Base-by-base conservation (phyloP, 441 rosid species). In the Corymbia citriodora region DNA sequence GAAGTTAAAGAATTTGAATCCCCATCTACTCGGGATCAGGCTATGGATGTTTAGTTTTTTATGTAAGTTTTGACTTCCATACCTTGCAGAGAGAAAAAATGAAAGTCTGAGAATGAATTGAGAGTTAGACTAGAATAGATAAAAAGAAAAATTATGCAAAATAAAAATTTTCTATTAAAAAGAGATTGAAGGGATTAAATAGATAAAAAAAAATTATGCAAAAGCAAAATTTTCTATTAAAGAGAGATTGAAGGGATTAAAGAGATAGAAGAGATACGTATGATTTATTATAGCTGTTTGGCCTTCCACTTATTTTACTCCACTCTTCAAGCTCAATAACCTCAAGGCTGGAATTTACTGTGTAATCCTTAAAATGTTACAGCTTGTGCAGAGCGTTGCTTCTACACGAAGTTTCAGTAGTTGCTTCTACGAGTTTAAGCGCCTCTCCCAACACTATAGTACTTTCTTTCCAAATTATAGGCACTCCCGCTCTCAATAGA, bases 321-420 rank as follows among this genome's bases (percentile, higher is more conserved):
- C 45, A 68, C 45, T 68, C 7, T 68, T 45, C 79, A 68, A 31
- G 79, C 45, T 68, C 79, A 31, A 33, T 18, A 16, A 23, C 23
- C 79, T 68, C 79, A 31, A 68, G 45, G 23, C 79, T 31, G 23
- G 19, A 68, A 68, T 31, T 1, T 9, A 17, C 7, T 0, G 0
- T 68, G 45, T 31, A 68, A 68, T 68, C 13, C 23, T 16, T 9
- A 45, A 31, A 23, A 9, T 17, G 19, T 68, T 68, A 19, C 23
- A 29, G 21, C 13, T n/a, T 15, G 19, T 14, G 36, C 1, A 5
- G 6, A 31, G 79, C 0, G 0, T 68, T 68, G 12, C 45, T 4
- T 31, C 8, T 0, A 2, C 79, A 16, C 0, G 11, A 68, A 68
- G 1, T 31, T 17, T 68, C 79, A 2, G 8, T 68, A 68, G 45